A percentile compares a stretch with the other conserved stretches of the same genome.
phyloP scores from a whole-genome alignment of 257 asterid genomes.

The Verbena officinalis region DNA sequence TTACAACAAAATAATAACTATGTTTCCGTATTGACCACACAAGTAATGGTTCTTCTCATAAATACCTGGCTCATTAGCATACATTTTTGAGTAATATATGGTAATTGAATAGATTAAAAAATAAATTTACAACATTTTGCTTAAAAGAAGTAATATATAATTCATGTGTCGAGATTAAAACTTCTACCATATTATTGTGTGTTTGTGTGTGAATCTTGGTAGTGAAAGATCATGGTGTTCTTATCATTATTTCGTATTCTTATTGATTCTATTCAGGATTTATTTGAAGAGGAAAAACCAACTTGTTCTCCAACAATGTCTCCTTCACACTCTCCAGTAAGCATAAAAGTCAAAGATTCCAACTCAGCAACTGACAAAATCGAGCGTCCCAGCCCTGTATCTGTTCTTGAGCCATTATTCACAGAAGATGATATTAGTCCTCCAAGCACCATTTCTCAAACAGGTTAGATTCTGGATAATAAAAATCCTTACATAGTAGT shows the following conservation, averaged over 20 bases:
- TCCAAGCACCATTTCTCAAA: conserved; percentile 52
- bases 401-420: conserved; percentile 86
- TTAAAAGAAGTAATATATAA: too few species aligned
- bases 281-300: conserved; percentile 42
- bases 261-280: conserved; percentile 37
- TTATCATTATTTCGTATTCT: conserved; percentile 11
- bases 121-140: too few species aligned
- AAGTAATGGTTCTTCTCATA: too few species aligned
- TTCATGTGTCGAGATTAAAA: too few species aligned
- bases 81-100: too few species aligned
- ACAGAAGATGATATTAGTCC: conserved; percentile 85
- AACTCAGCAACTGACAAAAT: conserved; percentile 46
- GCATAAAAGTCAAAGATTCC: conserved; percentile 49
- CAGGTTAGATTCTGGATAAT: conserved; percentile 54
- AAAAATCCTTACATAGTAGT: too few species aligned
- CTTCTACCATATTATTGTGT: too few species aligned
- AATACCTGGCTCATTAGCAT: too few species aligned
- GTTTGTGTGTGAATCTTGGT: too few species aligned
- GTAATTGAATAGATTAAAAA: too few species aligned
- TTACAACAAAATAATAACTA: too few species aligned
- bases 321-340: conserved; percentile 40
- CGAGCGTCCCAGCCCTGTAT: conserved; percentile 85
- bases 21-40: too few species aligned
- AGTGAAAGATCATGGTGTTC: neutral
- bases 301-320: conserved; percentile 46